Conservation (phyloP, 2,329 filamentous ascomycete genomes). For the Claviceps digitariae region DNA sequence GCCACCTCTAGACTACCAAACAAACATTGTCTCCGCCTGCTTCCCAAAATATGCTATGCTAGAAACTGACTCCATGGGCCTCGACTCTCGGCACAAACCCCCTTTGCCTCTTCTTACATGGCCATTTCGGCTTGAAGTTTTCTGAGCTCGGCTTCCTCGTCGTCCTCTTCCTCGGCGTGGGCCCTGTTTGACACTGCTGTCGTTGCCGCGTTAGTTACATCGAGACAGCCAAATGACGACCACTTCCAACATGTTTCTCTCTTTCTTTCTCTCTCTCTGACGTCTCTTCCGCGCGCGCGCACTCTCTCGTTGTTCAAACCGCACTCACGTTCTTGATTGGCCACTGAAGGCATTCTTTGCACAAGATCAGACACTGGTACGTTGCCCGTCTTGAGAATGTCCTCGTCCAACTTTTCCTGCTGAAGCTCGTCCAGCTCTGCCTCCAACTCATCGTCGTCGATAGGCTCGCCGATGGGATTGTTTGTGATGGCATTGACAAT, state of each 20-base stretch:
- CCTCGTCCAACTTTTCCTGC: constrained; percentile 84
- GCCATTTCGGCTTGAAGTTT: constrained; percentile 96
- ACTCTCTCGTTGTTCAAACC: not conserved
- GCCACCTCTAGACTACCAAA: not conserved
- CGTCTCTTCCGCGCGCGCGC: too few relatives aligned
- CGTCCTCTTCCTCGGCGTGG: constrained; percentile 58
- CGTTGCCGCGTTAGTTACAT: constrained; percentile 4
- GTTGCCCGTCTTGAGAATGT: constrained; percentile 80
- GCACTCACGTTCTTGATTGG: constrained; percentile 61
- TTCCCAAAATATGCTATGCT: constrained; percentile 6
- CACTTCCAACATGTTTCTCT: not conserved
- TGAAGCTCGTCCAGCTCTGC: constrained; percentile 75
- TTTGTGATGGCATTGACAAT: constrained; percentile 75
- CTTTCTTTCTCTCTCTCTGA: not conserved
- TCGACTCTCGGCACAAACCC: not conserved
- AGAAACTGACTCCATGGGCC: not conserved
- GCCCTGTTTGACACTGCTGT: constrained; percentile 21
- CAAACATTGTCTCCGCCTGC: not conserved
- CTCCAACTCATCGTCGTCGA: constrained; percentile 81
- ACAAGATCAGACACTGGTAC: constrained; percentile 72
- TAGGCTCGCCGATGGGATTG: constrained; percentile 49
- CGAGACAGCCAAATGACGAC: not conserved
- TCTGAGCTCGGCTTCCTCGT: constrained; percentile 88
- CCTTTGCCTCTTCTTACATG: constrained; percentile 45
- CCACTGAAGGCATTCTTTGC: constrained; percentile 61